These are phyloP conservation scores for Sanghuangporus weigelae DNA, from an alignment of 1,284 basidiomycete genomes.

Conservation along the genomic window DNA sequence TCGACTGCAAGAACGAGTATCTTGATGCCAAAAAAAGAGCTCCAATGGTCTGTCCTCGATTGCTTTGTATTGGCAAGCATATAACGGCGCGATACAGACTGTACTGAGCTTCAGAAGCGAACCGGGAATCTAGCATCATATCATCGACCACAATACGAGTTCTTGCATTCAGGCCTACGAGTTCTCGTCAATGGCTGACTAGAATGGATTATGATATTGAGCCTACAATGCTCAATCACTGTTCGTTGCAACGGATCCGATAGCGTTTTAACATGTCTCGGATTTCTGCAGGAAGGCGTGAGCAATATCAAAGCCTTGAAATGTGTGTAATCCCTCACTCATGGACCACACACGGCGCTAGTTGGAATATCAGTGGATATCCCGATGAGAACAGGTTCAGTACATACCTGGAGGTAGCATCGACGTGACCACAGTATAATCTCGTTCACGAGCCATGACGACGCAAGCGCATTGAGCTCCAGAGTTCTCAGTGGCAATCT, in stretches of 20 bases:
- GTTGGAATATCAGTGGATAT: conserved; percentile 28
- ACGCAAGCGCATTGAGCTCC: conserved; percentile 63
- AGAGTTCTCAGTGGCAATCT: conserved; percentile 63
- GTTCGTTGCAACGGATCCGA: conserved; percentile 57
- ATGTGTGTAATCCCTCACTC: conserved; percentile 37
- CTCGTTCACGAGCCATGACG: conserved; percentile 62
- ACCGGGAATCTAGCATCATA: conserved; percentile 55
- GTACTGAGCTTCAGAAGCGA: conserved; percentile 58
- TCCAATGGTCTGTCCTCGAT: conserved; percentile 59
- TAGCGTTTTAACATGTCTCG: conserved; percentile 52
- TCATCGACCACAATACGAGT: conserved; percentile 56
- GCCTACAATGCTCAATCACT: conserved; percentile 58
- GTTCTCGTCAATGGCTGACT: neutral
- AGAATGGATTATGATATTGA: neutral
- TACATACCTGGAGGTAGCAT: conserved; percentile 29
- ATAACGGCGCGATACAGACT: conserved; percentile 54
- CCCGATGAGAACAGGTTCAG: neutral
- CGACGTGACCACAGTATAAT: conserved; percentile 63
- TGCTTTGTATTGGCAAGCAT: conserved; percentile 65
- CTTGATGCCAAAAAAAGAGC: conserved; percentile 49
- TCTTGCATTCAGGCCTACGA: conserved; percentile 58
- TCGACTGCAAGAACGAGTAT: conserved; percentile 56
- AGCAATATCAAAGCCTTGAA: neutral
- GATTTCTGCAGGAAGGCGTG: conserved; percentile 38
- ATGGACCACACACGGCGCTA: conserved; percentile 59